These are phyloP conservation scores for Gillenia trifoliata DNA, from an alignment of 306 rosid species.

Conservation along the genomic window DNA sequence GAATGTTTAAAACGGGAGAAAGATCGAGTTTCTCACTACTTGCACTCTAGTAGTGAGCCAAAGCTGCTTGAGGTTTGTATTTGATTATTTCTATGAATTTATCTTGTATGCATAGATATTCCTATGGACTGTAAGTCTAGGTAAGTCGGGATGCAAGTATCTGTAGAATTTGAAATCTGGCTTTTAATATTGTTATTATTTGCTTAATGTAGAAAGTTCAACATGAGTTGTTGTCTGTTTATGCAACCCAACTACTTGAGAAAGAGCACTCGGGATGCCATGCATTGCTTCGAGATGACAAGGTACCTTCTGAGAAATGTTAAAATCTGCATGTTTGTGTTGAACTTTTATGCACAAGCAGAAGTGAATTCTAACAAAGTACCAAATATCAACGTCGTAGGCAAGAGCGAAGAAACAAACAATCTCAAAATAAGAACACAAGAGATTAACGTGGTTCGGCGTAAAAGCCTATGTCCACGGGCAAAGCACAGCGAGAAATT, in stretches of 20 bases:
- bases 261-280: slow-evolving; percentile 59
- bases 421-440: no score
- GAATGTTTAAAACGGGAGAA: slow-evolving; percentile 47
- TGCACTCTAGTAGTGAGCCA: slow-evolving; percentile 49
- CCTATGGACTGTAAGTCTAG: neutral
- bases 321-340: neutral
- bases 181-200: neutral
- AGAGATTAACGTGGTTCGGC: no score
- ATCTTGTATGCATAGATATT: neutral
- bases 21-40: slow-evolving; percentile 42
- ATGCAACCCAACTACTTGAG: slow-evolving; percentile 50
- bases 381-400: no score
- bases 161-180: neutral
- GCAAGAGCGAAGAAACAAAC: no score
- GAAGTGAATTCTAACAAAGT: no score
- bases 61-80: slow-evolving; percentile 44
- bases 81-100: neutral
- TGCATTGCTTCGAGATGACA: slow-evolving; percentile 54
- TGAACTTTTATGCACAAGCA: no score
- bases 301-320: slow-evolving; percentile 21
- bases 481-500: no score
- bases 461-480: no score
- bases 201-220: slow-evolving; percentile 44
- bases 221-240: slow-evolving; percentile 44
- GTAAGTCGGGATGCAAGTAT: neutral